These are phyloP conservation scores for Kazachstania martiniae DNA, from an alignment of 805 yeast genomes.

Conservation along the genomic window DNA sequence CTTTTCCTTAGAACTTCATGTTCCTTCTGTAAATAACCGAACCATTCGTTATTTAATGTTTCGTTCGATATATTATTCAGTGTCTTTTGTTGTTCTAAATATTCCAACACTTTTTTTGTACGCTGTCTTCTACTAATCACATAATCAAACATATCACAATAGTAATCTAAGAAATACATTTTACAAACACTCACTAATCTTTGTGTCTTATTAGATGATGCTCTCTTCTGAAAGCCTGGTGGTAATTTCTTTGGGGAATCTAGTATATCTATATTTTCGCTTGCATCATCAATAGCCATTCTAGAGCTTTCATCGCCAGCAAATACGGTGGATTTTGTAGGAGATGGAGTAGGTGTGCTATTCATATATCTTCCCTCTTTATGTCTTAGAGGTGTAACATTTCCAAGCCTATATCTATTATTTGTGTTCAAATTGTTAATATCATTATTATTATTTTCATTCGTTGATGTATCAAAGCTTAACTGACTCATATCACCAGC, in stretches of 20 bases:
- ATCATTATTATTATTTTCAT: background rate
- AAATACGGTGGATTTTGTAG: constrained; percentile 20
- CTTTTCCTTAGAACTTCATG: constrained; percentile 76
- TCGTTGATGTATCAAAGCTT: constrained; percentile 18
- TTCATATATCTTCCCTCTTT: constrained; percentile 6
- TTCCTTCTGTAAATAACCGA: constrained; percentile 72
- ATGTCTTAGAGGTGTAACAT: constrained; percentile 14
- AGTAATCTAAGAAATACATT: constrained; percentile 86
- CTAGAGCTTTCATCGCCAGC: constrained; percentile 22
- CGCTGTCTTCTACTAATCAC: constrained; percentile 80
- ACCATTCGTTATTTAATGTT: constrained; percentile 50
- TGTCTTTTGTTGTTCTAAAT: constrained; percentile 31
- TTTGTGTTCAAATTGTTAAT: constrained; percentile 1
- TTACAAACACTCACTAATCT: constrained; percentile 86
- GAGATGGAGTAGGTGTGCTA: constrained; percentile 19
- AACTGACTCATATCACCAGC: constrained; percentile 28
- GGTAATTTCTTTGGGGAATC: constrained; percentile 30
- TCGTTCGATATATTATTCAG: constrained; percentile 24
- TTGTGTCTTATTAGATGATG: constrained; percentile 65
- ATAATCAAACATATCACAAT: constrained; percentile 92
- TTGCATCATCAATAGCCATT: constrained; percentile 27
- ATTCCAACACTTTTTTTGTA: constrained; percentile 53
- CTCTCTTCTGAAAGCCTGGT: constrained; percentile 42
- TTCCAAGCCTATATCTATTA: constrained; percentile 1
- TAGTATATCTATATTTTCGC: constrained; percentile 16